Conservation (phyloP, 148 eudicot species). For the Spergularia bocconei region DNA sequence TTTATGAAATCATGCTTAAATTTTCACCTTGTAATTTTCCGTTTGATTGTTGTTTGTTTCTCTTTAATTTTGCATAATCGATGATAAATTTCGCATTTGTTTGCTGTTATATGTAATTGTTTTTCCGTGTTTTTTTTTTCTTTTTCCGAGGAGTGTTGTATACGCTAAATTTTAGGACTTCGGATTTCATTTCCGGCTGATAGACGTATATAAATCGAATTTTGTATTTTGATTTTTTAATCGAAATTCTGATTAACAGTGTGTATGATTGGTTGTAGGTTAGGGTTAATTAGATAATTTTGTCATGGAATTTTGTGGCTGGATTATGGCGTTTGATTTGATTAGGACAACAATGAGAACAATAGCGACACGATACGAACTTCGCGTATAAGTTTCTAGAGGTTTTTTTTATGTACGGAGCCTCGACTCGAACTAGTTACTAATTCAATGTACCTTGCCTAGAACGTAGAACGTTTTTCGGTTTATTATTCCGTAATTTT, state of each 20-base stretch:
- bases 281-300: neutral
- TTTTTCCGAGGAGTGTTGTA: no score
- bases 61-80: neutral
- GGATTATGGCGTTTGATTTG: neutral
- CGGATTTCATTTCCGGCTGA: no score
- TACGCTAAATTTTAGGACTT: no score
- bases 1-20: neutral
- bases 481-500: neutral
- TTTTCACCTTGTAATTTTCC: neutral
- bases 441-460: conserved; percentile 5
- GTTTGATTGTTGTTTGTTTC: neutral
- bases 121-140: neutral
- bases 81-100: neutral
- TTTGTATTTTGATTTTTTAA: neutral
- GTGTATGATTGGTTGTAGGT: neutral
- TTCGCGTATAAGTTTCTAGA: neutral
- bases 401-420: neutral
- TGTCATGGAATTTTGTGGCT: neutral
- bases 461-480: neutral
- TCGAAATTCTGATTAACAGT: neutral
- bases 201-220: neutral
- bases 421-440: neutral
- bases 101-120: neutral
- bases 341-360: neutral
- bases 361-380: neutral